These are phyloP conservation scores for Claviceps quebecensis DNA, from an alignment of 2,329 filamentous ascomycete genomes.

Conservation along the genomic window DNA sequence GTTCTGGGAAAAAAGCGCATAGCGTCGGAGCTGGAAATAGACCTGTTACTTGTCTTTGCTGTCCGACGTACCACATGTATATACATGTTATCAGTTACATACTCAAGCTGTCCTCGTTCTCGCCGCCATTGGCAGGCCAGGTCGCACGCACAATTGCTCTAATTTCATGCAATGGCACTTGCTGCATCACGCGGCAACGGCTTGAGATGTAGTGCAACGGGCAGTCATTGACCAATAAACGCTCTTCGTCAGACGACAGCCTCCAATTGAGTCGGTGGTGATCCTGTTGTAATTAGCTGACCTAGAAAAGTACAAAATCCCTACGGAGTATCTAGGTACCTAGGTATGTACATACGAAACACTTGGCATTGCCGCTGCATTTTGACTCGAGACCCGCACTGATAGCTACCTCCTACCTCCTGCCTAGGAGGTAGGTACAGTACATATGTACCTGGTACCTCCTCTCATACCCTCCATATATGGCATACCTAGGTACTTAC, in stretches of 20 bases:
- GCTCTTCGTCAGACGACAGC: background rate
- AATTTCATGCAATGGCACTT: background rate
- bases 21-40: background rate
- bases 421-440: no score
- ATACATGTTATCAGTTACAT: background rate
- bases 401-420: background rate
- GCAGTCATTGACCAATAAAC: slow-evolving; percentile 3
- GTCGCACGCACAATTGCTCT: background rate
- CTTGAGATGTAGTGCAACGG: background rate
- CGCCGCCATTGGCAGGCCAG: background rate
- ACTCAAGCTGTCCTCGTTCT: background rate
- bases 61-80: background rate
- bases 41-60: background rate
- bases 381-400: background rate
- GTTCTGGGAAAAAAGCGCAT: background rate
- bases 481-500: no score
- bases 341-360: no score
- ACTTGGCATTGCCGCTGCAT: background rate
- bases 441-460: no score
- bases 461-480: background rate
- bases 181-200: slow-evolving; percentile 2
- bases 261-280: background rate
- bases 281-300: background rate
- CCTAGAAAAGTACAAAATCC: background rate
- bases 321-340: no score